Evolutionary conservation across 2,329 filamentous ascomycete species (phyloP), one percentile per base, ranked within the genome.

Genomic region (Microthyrium microscopicum): DNA sequence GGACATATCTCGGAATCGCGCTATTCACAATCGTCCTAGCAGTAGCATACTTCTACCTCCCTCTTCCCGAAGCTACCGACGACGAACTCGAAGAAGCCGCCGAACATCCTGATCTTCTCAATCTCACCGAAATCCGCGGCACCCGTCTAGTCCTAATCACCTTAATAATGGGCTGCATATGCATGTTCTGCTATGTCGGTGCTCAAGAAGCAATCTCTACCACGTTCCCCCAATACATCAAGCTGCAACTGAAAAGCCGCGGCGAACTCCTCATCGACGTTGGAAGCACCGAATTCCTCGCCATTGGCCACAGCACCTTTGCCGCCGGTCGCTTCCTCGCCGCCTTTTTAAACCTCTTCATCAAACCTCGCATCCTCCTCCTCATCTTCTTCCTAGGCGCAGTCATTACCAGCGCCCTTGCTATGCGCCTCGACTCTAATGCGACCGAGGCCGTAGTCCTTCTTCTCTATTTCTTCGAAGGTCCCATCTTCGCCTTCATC

Each of bases 1-100:
- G 70, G 69, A 64, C 70, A 1, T 76, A 76, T 39, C 61, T 75
- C 3, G 71, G 68, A 5, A 73, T 76, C 36, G 61, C 68, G 1
- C 57, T 75, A 9, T 72, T 73, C 42, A 70, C 66, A 19, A 57
- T 73, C 29, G 49, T 64, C 3, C 55, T 76, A 9, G 70, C 70
- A 2, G 55, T 73, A 7, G 58, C 60, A 3, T 74, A 72, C 47
- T 71, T 67, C 45, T 74, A 74, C 41, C 52, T 73, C 1, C 70
- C 69, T 2, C 55, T 76, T 1, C 70, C 71, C 0, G 70, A 75
- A 51, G 70, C 69, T 3, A 67, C 68, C 1, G 69, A 73, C 42
- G 59, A 62, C 12, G 69, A 75, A 40, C 53, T 76, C 4, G 66
- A 71, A 39, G 60, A 65, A 31, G 53, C 67, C 4, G 62, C 64